Base-by-base conservation (phyloP, 495 filamentous ascomycete species). In the Recurvomyces mirabilis region DNA sequence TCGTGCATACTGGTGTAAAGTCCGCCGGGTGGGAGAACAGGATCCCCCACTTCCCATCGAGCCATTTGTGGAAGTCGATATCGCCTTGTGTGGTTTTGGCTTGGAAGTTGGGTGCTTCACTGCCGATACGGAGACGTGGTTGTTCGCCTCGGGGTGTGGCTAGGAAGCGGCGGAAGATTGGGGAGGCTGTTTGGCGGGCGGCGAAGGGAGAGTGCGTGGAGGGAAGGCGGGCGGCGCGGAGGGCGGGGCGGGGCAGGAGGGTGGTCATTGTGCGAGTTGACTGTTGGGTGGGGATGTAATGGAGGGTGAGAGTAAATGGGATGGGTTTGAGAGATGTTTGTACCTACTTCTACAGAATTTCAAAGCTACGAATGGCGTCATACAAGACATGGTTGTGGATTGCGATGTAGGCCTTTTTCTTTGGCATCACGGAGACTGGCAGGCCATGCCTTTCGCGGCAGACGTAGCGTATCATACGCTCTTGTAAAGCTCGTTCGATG, bases 11-110 rank as follows among this genome's bases (percentile, higher is more conserved):
- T 51, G 88, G 87, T 6, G 87, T 68, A 49, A 64, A 70, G 61
- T 71, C 65, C 65, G 91, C 87, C 23, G 91, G 91, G 73, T 98
- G 91, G 24, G 88, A 94, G 79, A 96, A 98, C 62, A 96, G 77
- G 54, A 98, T 75, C 49, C 84, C 81, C 91, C 91, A 98, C 53
- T 75, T 84, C 72, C 89, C 74, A 60, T 86, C 93, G 56, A 96
- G 84, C 69, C 83, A 98, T 59, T 95, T 77, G 68, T 98, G 93
- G 75, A 96, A 94, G 69, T 93, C 80, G 65, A 98, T 96, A 51
- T 79, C 69, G 52, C 79, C 78, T 39, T 76, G 69, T 18, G 79
- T 81, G 7, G 78, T 81, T 49, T 74, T 56, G 1, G 78, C 77
- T 41, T 69, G 65, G 66, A 81, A 82, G 54, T 82, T 81, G 15